Base-by-base conservation (phyloP, 345 rosid species). In the Mallotus nudiflorus region DNA sequence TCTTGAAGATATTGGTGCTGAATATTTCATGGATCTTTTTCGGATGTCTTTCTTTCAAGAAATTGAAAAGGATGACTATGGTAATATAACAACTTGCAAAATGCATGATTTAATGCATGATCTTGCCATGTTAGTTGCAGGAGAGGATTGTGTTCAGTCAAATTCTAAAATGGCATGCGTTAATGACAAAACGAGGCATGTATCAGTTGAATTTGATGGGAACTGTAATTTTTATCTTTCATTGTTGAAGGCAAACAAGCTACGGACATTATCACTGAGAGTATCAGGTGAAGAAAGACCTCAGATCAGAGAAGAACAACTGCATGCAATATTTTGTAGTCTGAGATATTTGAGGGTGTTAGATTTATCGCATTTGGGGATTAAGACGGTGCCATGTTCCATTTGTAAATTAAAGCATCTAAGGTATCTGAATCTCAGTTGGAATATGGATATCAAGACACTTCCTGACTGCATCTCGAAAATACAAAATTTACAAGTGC, bases 11-110 rank as follows among this genome's bases (percentile, higher is more conserved):
- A 39, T 24, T 1, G 71, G 79, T 8, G 29, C n/a, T 6, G 42
- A 9, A 19, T 75, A 66, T 66, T 75, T 75, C 39, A 60, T 31
- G 45, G 58, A 4, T 39, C 46, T 70, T 27, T 9, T 37, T 1
- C 49, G 54, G 22, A 66, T 67, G 35, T 59, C 71, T 0, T 65
- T 75, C n/a, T 75, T 75, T 4, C 67, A 70, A 1, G 56, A 65
- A 9, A 31, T 62, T 22, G 10, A 22, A 40, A 65, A 9, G 16
- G 68, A 49, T 65, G 20, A 31, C 6, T 67, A 37, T 33, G 73
- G 72, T 1, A 48, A 61, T 22, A n/a, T 64, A 39, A 0, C 0
- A 50, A 63, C 7, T 60, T 60, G 65, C 46, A 60, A 20, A 62
- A 62, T 62, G 33, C 65, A 62, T 62, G 65, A 62, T 62, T 40